These are phyloP conservation scores for Mycena maculata DNA, from an alignment of 768 basidiomycete genomes.

Conservation along the genomic window DNA sequence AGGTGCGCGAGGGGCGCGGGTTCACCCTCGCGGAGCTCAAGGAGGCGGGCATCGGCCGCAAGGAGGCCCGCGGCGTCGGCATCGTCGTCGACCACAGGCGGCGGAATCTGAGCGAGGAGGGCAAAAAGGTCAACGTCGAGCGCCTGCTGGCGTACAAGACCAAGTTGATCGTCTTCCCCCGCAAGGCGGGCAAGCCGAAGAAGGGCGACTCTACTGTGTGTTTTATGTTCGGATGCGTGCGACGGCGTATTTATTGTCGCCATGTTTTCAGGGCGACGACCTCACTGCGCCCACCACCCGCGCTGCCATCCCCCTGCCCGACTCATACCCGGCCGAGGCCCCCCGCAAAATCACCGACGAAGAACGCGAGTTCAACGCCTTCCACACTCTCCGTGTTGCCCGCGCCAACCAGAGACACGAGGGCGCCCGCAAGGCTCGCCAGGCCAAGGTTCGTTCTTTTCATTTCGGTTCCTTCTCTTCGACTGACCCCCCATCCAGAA, in stretches of 20 bases:
- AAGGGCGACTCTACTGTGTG: constrained; percentile 92
- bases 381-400: constrained; percentile 85
- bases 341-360: constrained; percentile 94
- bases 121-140: constrained; percentile 94
- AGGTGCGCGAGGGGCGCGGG: constrained; percentile 95
- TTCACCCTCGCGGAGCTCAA: constrained; percentile 96
- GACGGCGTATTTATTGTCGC: constrained; percentile 17
- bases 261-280: constrained; percentile 80
- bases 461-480: not conserved
- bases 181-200: constrained; percentile 95
- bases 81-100: constrained; percentile 98
- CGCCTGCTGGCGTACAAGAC: constrained; percentile 93
- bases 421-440: constrained; percentile 88
- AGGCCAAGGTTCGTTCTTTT: constrained; percentile 76
- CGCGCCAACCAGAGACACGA: constrained; percentile 87
- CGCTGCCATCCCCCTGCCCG: constrained; percentile 71
- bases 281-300: constrained; percentile 84
- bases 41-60: constrained; percentile 93
- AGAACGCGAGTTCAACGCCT: constrained; percentile 91
- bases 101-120: constrained; percentile 96
- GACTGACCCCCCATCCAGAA: constrained; percentile 59
- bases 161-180: constrained; percentile 95
- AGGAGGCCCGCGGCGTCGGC: constrained; percentile 92
- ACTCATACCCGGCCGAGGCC: constrained; percentile 74
- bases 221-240: constrained; percentile 32